Evolutionary conservation across 495 filamentous ascomycete genomes (phyloP), one percentile per base, ranked within the genome.

Genomic region (Cercophora sp.): DNA sequence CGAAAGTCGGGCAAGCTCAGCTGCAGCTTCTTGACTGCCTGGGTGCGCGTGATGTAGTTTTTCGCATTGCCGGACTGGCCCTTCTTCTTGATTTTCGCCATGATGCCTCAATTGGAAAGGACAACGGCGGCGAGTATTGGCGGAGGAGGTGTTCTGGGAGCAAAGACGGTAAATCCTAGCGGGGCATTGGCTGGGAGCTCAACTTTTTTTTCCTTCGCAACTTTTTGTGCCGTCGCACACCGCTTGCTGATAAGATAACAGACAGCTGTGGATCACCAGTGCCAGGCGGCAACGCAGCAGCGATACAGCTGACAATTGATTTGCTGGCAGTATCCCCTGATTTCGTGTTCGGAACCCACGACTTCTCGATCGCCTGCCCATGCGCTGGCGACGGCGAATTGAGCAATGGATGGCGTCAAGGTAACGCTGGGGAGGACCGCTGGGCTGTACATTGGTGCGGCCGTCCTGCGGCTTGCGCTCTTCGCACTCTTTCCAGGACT

Each of bases 41-140:
- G 90, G 2, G 91, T 96, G 70, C 93, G 82, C 40, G 92, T 96
- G 57, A 97, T 92, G 78, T 91, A 98, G 80, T 97, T 97, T 76
- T 92, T 96, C 76, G 93, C 91, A 72, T 86, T 82, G 73, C 93
- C 93, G 65, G 90, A 81, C 63, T 85, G 86, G 62, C 93, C 91
- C 78, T 94, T 96, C 82, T 91, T 96, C 85, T 95, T 96, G 54
- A 96, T 89, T 57, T 80, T 85, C 26, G 68, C 85, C 91, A 96
- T 96, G n/a, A 37, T 62, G 56, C 24, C 42, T 41, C 22, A 49
- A 58, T 58, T 54, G 32, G 50, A 10, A n/a, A 23, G 41, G 43
- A 26, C 15, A 35, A 31, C 19, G 34, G 29, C 37, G 31, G 43
- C 29, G 27, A 41, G 25, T 44, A 46, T 35, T 18, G 16, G 40